A percentile compares a stretch with the other conserved stretches of the same genome.
Evolutionary conservation across 108 stramenopile genomes (phyloP).

Genomic region (Cyclostephanos tholiformis): DNA sequence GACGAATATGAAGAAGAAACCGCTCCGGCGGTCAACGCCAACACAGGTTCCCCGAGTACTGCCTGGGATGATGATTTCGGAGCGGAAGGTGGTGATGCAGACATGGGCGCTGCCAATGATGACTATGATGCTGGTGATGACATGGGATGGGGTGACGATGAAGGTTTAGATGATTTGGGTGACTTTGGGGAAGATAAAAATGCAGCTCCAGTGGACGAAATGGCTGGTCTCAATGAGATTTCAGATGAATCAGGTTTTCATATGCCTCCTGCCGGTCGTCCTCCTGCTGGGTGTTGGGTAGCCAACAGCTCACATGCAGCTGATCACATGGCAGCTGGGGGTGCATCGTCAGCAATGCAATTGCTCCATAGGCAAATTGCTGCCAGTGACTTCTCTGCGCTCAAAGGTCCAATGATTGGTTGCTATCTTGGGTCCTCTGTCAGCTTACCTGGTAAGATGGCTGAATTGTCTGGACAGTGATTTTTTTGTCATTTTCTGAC

Average conservation of each 20-base stretch:
- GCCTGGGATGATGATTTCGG: slow-evolving; percentile 60
- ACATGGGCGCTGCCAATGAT: slow-evolving; percentile 55
- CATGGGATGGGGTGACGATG: slow-evolving; percentile 87
- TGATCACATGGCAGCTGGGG: slow-evolving; percentile 97
- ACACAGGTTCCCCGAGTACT: slow-evolving; percentile 41
- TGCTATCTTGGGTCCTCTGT: slow-evolving; percentile 87
- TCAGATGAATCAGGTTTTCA: slow-evolving; percentile 76
- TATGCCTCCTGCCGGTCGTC: slow-evolving; percentile 90
- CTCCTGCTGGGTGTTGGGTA: slow-evolving; percentile 87
- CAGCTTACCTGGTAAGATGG: slow-evolving; percentile 74
- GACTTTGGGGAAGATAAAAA: slow-evolving; percentile 50
- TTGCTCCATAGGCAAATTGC: slow-evolving; percentile 98
- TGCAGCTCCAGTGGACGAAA: slow-evolving; percentile 60
- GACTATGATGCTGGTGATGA: slow-evolving; percentile 80
- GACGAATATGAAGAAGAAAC: slow-evolving; percentile 71
- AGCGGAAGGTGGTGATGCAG: slow-evolving; percentile 50
- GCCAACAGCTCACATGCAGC: slow-evolving; percentile 94
- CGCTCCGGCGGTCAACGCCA: slow-evolving; percentile 17
- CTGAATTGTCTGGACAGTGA: neutral
- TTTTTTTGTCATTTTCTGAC: slow-evolving; percentile 33
- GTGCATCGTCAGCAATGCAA: slow-evolving; percentile 93
- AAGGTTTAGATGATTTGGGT: slow-evolving; percentile 85
- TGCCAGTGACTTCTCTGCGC: slow-evolving; percentile 88
- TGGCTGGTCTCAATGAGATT: slow-evolving; percentile 64
- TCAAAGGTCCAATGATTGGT: slow-evolving; percentile 80